Percentiles rank a stretch among this genome's conserved stretches.
Conservation (phyloP, 768 basidiomycete genomes). For the Leucogyrophana mollusca region DNA sequence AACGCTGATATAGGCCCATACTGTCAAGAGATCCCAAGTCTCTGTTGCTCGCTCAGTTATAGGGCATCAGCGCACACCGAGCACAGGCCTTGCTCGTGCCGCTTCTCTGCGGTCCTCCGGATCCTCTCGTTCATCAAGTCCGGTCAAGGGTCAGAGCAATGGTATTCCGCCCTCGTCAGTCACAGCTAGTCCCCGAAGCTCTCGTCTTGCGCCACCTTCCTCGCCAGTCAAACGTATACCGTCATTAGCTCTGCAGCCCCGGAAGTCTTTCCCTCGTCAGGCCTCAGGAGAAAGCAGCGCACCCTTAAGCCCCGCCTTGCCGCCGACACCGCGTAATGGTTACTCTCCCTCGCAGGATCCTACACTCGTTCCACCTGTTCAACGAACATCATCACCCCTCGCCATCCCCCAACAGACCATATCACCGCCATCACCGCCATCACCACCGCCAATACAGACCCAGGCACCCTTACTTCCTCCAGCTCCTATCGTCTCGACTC, state of each 20-base stretch:
- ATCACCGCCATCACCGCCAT: conserved; percentile 25
- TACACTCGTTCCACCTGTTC: conserved; percentile 11
- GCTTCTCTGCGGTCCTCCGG: conserved; percentile 41
- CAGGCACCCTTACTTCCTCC: conserved; percentile 9
- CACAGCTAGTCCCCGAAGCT: conserved; percentile 20
- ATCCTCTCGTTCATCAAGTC: conserved; percentile 68
- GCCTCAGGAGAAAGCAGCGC: conserved; percentile 37
- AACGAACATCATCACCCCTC: conserved; percentile 40
- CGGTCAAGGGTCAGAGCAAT: conserved; percentile 43
- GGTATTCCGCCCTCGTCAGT: conserved; percentile 30
- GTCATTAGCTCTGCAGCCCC: conserved; percentile 45
- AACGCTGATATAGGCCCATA: not conserved
- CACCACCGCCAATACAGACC: conserved; percentile 14
- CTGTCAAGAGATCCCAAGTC: conserved; percentile 24
- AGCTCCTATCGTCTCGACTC: conserved; percentile 14
- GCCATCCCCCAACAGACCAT: conserved; percentile 32
- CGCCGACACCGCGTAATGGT: conserved; percentile 29
- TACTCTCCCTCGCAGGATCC: conserved; percentile 27
- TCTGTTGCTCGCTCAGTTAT: conserved; percentile 28
- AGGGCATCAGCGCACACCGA: conserved; percentile 65
- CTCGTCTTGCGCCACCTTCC: conserved; percentile 31
- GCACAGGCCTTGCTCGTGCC: conserved; percentile 40
- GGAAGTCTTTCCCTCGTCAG: conserved; percentile 48
- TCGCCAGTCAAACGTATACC: conserved; percentile 63
- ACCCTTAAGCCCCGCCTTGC: conserved; percentile 27